phyloP scores from a whole-genome alignment of 257 asterid genomes.

The Handroanthus guayacan region DNA sequence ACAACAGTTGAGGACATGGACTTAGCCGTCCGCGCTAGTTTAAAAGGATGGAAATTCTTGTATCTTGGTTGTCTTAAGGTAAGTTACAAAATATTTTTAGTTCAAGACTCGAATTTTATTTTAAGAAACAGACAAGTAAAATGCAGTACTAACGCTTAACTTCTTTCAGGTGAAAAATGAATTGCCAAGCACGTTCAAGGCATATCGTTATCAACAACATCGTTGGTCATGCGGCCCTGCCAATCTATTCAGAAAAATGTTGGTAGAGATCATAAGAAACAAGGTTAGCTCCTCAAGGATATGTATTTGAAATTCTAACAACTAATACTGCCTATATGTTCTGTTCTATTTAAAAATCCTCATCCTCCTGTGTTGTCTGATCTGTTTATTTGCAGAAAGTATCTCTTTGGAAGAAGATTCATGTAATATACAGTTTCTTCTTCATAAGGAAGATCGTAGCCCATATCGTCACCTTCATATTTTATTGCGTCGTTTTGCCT shows the following conservation, averaged over 20 bases:
- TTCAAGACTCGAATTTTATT: too few relatives aligned
- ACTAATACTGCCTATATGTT: background rate
- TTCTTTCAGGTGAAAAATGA: constrained; percentile 82
- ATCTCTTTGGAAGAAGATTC: constrained; percentile 77
- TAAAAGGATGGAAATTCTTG: constrained; percentile 92
- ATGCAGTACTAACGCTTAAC: background rate
- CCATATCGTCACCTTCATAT: constrained; percentile 78
- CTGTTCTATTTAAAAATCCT: too few relatives aligned
- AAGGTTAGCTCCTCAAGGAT: constrained; percentile 52
- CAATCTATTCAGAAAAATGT: constrained; percentile 86
- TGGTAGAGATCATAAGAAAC: constrained; percentile 72
- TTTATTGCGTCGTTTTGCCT: constrained; percentile 82
- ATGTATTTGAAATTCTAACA: background rate
- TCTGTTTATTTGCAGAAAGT: constrained; percentile 71
- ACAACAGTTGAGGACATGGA: constrained; percentile 99
- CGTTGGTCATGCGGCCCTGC: constrained; percentile 99
- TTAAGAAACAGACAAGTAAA: too few relatives aligned
- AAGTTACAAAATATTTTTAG: too few relatives aligned
- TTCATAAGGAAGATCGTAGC: constrained; percentile 89
- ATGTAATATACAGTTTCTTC: constrained; percentile 95
- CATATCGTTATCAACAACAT: constrained; percentile 90
- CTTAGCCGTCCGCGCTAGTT: constrained; percentile 95
- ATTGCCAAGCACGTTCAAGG: constrained; percentile 94
- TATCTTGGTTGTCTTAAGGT: constrained; percentile 79
- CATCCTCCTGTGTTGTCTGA: background rate